Evolutionary conservation across 192 early-diverging fungal genomes (phyloP), one percentile per base, ranked within the genome.

Genomic region (Coemansia sp.): DNA sequence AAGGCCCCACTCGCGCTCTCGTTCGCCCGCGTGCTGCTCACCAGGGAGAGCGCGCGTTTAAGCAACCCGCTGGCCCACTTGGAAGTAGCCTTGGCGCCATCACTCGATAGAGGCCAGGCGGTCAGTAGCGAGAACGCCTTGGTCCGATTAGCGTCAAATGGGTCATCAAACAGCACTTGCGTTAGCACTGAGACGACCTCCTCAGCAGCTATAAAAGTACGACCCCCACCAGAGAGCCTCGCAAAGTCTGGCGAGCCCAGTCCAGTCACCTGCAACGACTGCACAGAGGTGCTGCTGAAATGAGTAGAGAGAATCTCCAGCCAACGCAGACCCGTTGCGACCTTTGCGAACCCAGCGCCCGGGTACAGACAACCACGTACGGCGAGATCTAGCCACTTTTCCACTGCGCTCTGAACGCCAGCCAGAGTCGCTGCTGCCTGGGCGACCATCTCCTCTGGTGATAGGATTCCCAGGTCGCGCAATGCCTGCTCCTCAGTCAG

Each of bases 1-100:
- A 90, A 84, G n/a, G 91, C 90, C 33, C 92, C 94, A 65, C 88
- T 87, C 52, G 92, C 91, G 70, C 92, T 91, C 70, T 96, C 91
- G 16, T 87, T 86, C 12, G 92, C 90, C 11, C 90, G 73, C 12
- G 87, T 86, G 65, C 88, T 91, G 61, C 68, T 79, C 25, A 92
- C 79, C 73, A 85, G 76, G 35, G 75, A 72, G 25, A 93, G 66
- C 3, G 86, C 89, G 69, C 86, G 87, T 42, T 82, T 73, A 6
- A 92, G 72, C 59, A 93, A 62, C 13, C 74, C 65, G 26, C 84
- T 76, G 0, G 73, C 78, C 78, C 78, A 81, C 12, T 11, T 6
- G 35, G 53, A 64, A 2, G 78, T 82, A 7, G 66, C 69, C 9
- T 71, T 78, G 18, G 85, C 85, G 34, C 87, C 89, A 3, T 86